Conservation (phyloP, 2,329 filamentous ascomycete species). For the Clarireedia hainanense region DNA sequence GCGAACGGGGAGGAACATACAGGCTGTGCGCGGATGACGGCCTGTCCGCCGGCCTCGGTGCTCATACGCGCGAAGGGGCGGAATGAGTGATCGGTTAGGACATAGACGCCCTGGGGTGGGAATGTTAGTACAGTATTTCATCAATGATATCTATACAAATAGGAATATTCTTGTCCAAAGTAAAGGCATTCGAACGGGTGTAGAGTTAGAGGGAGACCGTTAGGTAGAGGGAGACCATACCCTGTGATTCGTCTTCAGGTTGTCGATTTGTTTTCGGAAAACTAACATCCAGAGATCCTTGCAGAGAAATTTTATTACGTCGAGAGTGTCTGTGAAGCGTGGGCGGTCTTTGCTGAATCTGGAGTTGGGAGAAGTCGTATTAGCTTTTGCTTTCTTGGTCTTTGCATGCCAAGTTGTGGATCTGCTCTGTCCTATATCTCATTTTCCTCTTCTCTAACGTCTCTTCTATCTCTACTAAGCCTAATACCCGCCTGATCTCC, state of each 20-base stretch:
- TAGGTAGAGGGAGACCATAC: conserved; percentile 34
- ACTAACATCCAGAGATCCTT: conserved; percentile 95
- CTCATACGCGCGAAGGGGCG: conserved; percentile 86
- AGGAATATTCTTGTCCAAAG: no score
- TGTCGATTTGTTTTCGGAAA: conserved; percentile 96
- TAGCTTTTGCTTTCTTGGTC: neutral
- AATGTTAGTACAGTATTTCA: no score
- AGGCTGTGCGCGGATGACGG: conserved; percentile 67
- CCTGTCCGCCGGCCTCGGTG: conserved; percentile 66
- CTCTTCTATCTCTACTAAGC: neutral
- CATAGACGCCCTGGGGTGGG: conserved; percentile 70
- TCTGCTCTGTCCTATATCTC: neutral
- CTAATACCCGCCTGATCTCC: neutral
- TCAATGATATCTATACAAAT: no score
- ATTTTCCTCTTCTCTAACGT: neutral
- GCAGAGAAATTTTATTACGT: conserved; percentile 97
- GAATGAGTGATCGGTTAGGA: conserved; percentile 88
- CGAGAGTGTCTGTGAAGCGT: conserved; percentile 83
- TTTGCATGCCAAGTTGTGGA: neutral
- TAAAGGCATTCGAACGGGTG: no score
- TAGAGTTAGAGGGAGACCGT: neutral
- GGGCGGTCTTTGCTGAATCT: conserved; percentile 79
- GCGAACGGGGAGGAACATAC: conserved; percentile 42
- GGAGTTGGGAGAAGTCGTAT: neutral
- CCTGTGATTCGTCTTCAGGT: conserved; percentile 95